Conservation (phyloP, 305 asterid species). For the Rubia peregrina region DNA sequence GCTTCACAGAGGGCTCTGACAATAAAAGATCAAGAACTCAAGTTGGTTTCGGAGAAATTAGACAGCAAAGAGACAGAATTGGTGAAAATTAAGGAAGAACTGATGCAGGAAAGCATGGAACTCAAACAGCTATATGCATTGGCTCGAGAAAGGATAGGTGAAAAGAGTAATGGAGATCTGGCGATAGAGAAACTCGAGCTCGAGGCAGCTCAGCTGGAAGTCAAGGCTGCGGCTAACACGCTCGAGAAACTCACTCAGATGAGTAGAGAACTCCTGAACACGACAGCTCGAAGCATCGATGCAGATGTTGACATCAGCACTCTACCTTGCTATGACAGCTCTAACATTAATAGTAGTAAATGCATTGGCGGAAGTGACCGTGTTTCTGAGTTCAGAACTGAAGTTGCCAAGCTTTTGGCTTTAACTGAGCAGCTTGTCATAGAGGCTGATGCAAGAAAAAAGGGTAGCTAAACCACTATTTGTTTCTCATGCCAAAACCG, state of each 20-base stretch:
- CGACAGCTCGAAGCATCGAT: slow-evolving; percentile 31
- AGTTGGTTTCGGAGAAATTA: slow-evolving; percentile 32
- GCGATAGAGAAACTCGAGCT: slow-evolving; percentile 64
- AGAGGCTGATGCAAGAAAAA: slow-evolving; percentile 41
- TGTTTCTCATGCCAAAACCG: too few relatives aligned
- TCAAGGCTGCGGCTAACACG: slow-evolving; percentile 67
- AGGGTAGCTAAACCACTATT: slow-evolving; percentile 11
- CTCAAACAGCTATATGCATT: slow-evolving; percentile 45
- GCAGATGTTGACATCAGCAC: slow-evolving; percentile 26
- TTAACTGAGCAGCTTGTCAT: slow-evolving; percentile 57
- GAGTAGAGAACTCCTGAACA: slow-evolving; percentile 53
- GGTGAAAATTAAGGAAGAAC: slow-evolving; percentile 40
- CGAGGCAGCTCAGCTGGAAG: slow-evolving; percentile 71
- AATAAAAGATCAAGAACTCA: slow-evolving; percentile 63
- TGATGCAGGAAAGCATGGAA: slow-evolving; percentile 35
- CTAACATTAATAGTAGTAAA: slow-evolving; percentile 14
- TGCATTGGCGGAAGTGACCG: slow-evolving; percentile 16
- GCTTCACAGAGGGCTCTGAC: slow-evolving; percentile 47
- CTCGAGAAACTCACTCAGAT: slow-evolving; percentile 56
- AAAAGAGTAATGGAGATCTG: slow-evolving; percentile 45
- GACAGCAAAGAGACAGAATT: slow-evolving; percentile 58
- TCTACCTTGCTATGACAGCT: slow-evolving; percentile 10
- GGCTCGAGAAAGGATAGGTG: slow-evolving; percentile 51
- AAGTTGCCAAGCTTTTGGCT: slow-evolving; percentile 53
- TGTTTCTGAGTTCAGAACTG: slow-evolving; percentile 41